Base-by-base conservation (phyloP, 208 protist genomes). In the Angomonas ambiguus region DNA sequence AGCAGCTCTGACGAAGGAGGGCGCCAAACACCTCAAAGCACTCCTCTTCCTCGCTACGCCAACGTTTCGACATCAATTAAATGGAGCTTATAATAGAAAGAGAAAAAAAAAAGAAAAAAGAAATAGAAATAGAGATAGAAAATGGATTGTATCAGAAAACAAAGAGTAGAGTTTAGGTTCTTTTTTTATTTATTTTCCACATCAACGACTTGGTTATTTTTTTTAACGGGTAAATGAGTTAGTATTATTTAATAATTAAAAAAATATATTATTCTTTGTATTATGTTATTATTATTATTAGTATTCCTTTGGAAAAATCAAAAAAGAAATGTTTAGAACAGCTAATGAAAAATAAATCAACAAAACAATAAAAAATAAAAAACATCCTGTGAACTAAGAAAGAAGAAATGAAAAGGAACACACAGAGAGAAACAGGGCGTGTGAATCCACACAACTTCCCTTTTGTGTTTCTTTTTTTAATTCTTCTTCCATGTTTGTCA, bases 1-100 rank as follows among this genome's bases (percentile, higher is more conserved):
- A 72, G 1, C 79, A 80, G 16, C 77, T 85, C 62, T 95, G 89
- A 2, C 89, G 79, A 10, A 95, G 76, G 35, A 94, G 65, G 0
- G 77, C 76, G 10, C 77, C 81, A 22, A 90, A 77, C 16, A 75
- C 63, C 68, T 95, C 89, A 22, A 91, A 71, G 1, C 76, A 71
- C 27, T 92, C 86, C 41, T 86, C 77, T 30, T 79, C 85, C 74
- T 34, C n/a, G 25, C 24, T 49, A 18, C 84, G 76, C 1, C 71
- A 53, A 42, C 80, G 75, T 56, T 84, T 91, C 6, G 57, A 62
- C 67, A 76, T 77, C 2, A 18, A 41, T 13, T 41, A 41, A 41
- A 41, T 18, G 13, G 13, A 41, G 5, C 13, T 13, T 41, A 41
- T 20, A 53, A n/a, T 27, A 24, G 16, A 53, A 27, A 8, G 24